Base-by-base conservation (phyloP, 208 protist genomes). In the Trypanosomatidae sp. region DNA sequence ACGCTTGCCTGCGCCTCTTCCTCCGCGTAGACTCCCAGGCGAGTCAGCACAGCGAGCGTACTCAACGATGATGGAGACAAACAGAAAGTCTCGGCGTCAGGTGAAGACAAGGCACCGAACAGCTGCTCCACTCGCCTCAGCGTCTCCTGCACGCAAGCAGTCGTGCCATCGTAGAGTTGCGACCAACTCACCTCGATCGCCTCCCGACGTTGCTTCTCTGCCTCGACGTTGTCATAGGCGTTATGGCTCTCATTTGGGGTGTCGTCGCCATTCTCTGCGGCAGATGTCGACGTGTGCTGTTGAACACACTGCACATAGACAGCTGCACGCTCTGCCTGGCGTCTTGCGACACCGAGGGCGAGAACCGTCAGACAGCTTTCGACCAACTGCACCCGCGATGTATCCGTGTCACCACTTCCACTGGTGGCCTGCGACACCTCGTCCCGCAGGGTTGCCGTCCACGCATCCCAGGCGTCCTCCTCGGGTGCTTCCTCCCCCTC, bases 241-340 rank as follows among this genome's bases (percentile, higher is more conserved):
- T 41, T 55, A 8, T 50, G 44, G 47, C 17, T n/a, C 3, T 55
- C 59, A 25, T n/a, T 49, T 2, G 19, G 19, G 0, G 15, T 50
- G 44, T 69, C 47, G 62, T 28, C 44, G 28, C 43, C 15, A 13
- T 53, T 36, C 15, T 33, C 66, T 50, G 49, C 25, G 2, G 19
- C 41, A 60, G 41, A 43, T 39, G n/a, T 36, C 69, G 28, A 22
- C 25, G n/a, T 41, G 13, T 28, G 46, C 47, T 47, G 69, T 28
- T 71, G 43, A 55, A 69, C 44, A 9, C 52, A 52, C 22, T 47
- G 74, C 59, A 79, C 74, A 47, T 69, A 79, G 19, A 68, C 62
- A 9, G 74, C 33, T 3, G 62, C 74, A 5, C 52, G 39, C 62
- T 68, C 50, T 39, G 52, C n/a, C 62, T 73, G 68, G 50, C 12